Evolutionary conservation across 2,329 filamentous ascomycete genomes (phyloP).

Genomic region (Paecilomyces variotii): DNA sequence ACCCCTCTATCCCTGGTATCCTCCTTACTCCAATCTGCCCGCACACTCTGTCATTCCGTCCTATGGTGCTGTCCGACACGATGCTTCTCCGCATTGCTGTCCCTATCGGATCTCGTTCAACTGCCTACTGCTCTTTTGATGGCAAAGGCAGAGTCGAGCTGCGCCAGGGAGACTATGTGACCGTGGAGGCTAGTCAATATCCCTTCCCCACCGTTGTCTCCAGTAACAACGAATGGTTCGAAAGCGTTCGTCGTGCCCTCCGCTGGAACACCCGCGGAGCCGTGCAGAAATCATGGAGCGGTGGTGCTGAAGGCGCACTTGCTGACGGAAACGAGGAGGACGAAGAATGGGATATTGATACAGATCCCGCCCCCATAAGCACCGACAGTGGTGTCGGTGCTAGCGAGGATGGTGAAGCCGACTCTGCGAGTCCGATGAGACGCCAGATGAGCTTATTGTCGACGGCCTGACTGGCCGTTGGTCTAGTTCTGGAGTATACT

Average conservation of each 20-base stretch:
- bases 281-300: constrained; percentile 76
- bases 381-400: constrained; percentile 42
- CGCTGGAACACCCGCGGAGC: constrained; percentile 93
- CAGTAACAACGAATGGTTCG: constrained; percentile 89
- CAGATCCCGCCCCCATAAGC: constrained; percentile 48
- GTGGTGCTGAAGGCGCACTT: constrained; percentile 37
- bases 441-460: constrained; percentile 63
- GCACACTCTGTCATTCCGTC: constrained; percentile 91
- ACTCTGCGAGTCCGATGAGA: constrained; percentile 56
- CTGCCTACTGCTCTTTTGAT: constrained; percentile 94
- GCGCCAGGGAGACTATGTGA: constrained; percentile 87
- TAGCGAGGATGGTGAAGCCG: constrained; percentile 58
- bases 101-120: constrained; percentile 75
- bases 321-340: constrained; percentile 46
- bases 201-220: constrained; percentile 94
- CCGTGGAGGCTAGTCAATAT: constrained; percentile 90
- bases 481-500: not conserved
- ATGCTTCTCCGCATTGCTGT: constrained; percentile 86
- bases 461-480: constrained; percentile 43
- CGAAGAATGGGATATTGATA: constrained; percentile 87
- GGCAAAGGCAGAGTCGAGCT: constrained; percentile 94
- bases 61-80: constrained; percentile 94
- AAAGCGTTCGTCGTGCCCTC: constrained; percentile 83
- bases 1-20: constrained; percentile 94
- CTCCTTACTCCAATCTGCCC: constrained; percentile 96